Percentiles rank a stretch among this genome's conserved stretches.
Conservation (phyloP, 768 basidiomycete genomes). For the Russula vinacea region DNA sequence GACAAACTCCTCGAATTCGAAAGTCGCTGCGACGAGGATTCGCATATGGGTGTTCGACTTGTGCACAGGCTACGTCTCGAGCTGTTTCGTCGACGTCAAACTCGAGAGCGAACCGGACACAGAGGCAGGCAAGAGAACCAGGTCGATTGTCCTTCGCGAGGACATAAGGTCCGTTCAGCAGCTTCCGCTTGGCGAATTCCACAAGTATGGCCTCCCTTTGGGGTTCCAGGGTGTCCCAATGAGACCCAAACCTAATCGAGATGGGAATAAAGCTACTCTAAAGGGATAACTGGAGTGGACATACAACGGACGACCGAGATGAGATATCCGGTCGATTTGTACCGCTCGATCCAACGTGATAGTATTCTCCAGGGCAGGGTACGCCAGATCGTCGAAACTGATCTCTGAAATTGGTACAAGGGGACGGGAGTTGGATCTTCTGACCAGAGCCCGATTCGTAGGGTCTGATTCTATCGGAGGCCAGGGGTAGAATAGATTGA, state of each 20-base stretch:
- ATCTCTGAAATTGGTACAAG: background rate
- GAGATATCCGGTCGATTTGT: background rate
- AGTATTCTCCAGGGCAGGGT: background rate
- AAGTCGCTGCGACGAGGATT: background rate
- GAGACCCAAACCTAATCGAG: background rate
- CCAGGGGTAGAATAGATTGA: background rate
- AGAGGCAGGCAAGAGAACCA: background rate
- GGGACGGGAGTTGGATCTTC: background rate
- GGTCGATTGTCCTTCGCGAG: background rate
- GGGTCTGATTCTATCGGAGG: too few species aligned
- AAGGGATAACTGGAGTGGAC: background rate
- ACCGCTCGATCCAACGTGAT: background rate
- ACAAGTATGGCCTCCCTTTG: background rate
- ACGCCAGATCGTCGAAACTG: background rate
- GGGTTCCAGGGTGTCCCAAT: background rate
- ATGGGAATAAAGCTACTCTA: background rate
- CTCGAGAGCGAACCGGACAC: too few species aligned
- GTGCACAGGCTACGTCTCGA: background rate
- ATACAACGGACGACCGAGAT: conserved; percentile 12
- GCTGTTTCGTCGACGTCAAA: background rate
- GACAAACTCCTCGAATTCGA: too few species aligned
- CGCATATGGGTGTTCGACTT: background rate
- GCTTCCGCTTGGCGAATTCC: background rate
- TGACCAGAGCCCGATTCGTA: background rate
- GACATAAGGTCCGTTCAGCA: background rate